Evolutionary conservation across 495 filamentous ascomycete genomes (phyloP).

Genomic region (Immersiella caudata): DNA sequence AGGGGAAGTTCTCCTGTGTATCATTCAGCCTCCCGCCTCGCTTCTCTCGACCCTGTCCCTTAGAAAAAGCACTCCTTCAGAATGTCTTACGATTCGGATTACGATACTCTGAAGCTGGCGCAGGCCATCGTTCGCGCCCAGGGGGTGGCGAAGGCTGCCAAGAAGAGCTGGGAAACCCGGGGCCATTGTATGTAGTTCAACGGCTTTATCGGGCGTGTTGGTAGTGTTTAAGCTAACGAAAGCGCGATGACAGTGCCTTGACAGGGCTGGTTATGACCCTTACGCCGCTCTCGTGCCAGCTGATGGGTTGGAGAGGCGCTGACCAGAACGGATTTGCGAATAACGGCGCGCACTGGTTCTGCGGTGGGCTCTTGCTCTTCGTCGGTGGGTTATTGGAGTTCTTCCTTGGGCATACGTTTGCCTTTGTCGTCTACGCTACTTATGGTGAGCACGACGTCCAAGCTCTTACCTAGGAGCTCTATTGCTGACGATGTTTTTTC

Average conservation of each 20-base stretch:
- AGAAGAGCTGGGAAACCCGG: constrained; percentile 25
- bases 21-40: too few relatives aligned
- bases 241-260: constrained; percentile 15
- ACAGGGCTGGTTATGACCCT: constrained; percentile 24
- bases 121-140: constrained; percentile 11
- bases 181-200: constrained; percentile 6
- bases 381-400: constrained; percentile 22
- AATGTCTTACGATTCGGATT: constrained; percentile 18
- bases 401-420: constrained; percentile 26
- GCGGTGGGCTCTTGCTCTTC: constrained; percentile 20
- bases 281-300: constrained; percentile 23
- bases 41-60: not conserved
- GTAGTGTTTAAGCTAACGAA: not conserved
- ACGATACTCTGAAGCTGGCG: constrained; percentile 1
- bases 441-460: constrained; percentile 12
- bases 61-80: not conserved
- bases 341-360: constrained; percentile 26
- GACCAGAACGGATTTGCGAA: constrained; percentile 20
- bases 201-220: not conserved
- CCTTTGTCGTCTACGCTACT: constrained; percentile 21
- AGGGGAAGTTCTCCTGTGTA: not conserved
- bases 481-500: not conserved
- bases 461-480: not conserved
- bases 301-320: constrained; percentile 25
- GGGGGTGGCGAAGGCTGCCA: not conserved